Base-by-base conservation (phyloP, 2,329 filamentous ascomycete species). In the Fusarium tupiense region DNA sequence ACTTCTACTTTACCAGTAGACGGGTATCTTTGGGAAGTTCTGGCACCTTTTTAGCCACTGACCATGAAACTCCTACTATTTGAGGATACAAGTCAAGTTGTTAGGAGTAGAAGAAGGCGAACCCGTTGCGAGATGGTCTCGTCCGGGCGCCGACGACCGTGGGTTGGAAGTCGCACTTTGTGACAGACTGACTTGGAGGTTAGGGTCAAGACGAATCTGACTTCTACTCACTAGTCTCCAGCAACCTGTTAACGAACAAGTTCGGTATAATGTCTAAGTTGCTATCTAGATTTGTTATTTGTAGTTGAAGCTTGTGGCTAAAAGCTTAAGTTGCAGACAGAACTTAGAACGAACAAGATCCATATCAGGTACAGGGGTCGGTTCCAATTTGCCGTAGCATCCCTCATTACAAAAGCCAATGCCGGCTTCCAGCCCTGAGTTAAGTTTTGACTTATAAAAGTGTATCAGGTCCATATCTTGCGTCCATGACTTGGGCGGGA, bases 1-100 rank as follows among this genome's bases (percentile, higher is more conserved):
- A 17, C 20, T n/a, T 31, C 5, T n/a, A 14, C 10, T n/a, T 31
- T 12, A n/a, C 8, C 14, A n/a, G 29, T 31, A 5, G 7, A 31
- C 3, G 20, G 7, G 14, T 12, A 31, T 8, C 29, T 29, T 47
- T 14, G 6, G 29, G 44, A 5, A 14, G 5, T 11, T 14, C 8
- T 29, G 19, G 19, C 14, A 29, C 12, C 8, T 4, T 26, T 29
- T 9, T 14, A 20, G 3, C 4, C 19, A 12, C 24, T 7, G 7
- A 16, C 4, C 5, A 22, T 29, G 24, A 29, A 19, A 8, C 10
- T 47, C 17, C 4, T 29, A 0, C 2, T 8, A 10, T 14, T 29
- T 4, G 9, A 14, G 6, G 9, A 14, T 13, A 16, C 13, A n/a
- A 17, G 6, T 47, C 5, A 29, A 20, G 0, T 47, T 29, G 8